Conservation (phyloP, 805 yeast species). For the Wickerhamomyces bisporus region DNA sequence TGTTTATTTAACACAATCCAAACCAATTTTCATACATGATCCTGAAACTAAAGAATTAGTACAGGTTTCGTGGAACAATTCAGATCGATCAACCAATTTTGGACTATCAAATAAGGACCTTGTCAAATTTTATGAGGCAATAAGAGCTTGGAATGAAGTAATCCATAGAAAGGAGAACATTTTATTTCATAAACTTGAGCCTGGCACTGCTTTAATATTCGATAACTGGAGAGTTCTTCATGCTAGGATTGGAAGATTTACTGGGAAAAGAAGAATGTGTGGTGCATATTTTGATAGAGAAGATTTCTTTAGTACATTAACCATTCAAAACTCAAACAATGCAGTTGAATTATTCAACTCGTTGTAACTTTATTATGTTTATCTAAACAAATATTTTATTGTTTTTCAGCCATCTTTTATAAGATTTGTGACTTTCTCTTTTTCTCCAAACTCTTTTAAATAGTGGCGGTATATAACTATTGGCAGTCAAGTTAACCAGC, state of each 20-base stretch:
- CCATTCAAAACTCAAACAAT: conserved; percentile 44
- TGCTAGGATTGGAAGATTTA: conserved; percentile 54
- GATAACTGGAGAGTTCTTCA: conserved; percentile 74
- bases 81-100: conserved; percentile 55
- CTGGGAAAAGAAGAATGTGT: conserved; percentile 65
- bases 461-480: conserved; percentile 28
- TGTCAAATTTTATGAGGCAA: conserved; percentile 49
- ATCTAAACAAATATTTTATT: conserved; percentile 10
- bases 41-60: conserved; percentile 41
- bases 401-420: conserved; percentile 27
- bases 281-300: conserved; percentile 69
- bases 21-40: conserved; percentile 55
- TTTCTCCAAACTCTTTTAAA: conserved; percentile 30
- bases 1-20: conserved; percentile 58
- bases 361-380: conserved; percentile 1
- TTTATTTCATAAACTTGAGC: conserved; percentile 47
- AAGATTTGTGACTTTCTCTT: conserved; percentile 32
- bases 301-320: conserved; percentile 48
- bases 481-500: conserved; percentile 40
- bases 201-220: conserved; percentile 63
- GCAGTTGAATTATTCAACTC: conserved; percentile 32
- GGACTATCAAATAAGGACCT: conserved; percentile 38
- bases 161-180: conserved; percentile 47
- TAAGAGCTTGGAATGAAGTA: conserved; percentile 50
- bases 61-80: conserved; percentile 69